Percentiles rank a stretch among this genome's conserved stretches.
Conservation (phyloP, 441 rosid genomes). For the Gossypium laxum region DNA sequence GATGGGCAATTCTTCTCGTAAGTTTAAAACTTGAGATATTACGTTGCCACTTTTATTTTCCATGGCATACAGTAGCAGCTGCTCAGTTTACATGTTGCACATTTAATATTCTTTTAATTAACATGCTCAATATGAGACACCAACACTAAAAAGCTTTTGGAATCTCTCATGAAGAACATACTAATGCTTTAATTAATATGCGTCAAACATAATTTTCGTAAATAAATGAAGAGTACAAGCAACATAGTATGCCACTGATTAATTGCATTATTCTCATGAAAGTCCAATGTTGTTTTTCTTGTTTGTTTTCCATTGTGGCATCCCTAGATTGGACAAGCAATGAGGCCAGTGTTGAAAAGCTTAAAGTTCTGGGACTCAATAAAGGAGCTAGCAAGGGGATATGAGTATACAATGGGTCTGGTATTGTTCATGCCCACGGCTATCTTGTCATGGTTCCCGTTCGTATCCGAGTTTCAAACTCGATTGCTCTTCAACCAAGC, state of each 20-base stretch:
- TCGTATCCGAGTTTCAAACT: slow-evolving; percentile 76
- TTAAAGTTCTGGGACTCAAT: slow-evolving; percentile 69
- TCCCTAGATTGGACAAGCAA: slow-evolving; percentile 69
- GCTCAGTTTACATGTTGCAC: neutral
- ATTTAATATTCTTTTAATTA: neutral
- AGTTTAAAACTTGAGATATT: slow-evolving; percentile 22
- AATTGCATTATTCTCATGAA: neutral
- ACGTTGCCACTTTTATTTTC: neutral
- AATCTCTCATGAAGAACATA: neutral
- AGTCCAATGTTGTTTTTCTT: neutral
- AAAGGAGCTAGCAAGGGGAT: slow-evolving; percentile 82
- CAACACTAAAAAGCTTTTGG: neutral
- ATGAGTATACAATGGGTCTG: slow-evolving; percentile 74
- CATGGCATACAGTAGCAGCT: neutral
- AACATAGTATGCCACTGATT: neutral
- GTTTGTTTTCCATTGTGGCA: neutral
- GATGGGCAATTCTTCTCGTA: slow-evolving; percentile 89
- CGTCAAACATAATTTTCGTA: neutral
- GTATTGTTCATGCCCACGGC: slow-evolving; percentile 61
- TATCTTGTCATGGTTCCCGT: slow-evolving; percentile 77
- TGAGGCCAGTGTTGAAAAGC: slow-evolving; percentile 37
- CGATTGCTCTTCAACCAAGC: slow-evolving; percentile 93
- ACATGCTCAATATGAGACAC: neutral
- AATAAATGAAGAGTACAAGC: neutral
- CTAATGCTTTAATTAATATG: neutral